Evolutionary conservation across 352 stramenopile genomes (phyloP).

Genomic region (Pythium brachiatum): DNA sequence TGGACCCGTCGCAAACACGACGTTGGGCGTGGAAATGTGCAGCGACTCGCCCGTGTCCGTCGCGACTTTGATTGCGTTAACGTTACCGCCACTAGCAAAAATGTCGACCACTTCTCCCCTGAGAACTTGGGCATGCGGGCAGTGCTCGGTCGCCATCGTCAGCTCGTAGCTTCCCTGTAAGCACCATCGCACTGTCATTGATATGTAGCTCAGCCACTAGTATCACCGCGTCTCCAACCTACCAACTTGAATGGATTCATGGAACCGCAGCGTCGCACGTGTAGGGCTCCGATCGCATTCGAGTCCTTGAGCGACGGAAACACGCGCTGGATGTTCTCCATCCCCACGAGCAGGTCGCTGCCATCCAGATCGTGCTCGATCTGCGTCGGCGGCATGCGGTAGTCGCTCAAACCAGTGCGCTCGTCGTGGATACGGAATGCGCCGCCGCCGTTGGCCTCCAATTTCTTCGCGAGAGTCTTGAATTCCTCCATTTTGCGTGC

Average conservation of each 20-base stretch:
- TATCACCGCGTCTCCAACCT: background rate
- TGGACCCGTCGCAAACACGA: conserved; percentile 71
- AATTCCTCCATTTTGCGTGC: conserved; percentile 47
- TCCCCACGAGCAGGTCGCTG: conserved; percentile 61
- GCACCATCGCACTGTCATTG: background rate
- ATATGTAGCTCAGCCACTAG: too few species aligned
- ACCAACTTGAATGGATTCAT: conserved; percentile 72
- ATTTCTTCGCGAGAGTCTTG: conserved; percentile 39
- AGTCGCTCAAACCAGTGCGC: conserved; percentile 34
- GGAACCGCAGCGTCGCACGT: conserved; percentile 69
- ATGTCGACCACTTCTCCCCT: conserved; percentile 66
- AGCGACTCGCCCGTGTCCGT: conserved; percentile 49
- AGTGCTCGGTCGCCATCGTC: conserved; percentile 62
- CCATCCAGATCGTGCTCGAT: conserved; percentile 65
- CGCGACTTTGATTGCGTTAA: conserved; percentile 56
- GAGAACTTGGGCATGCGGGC: conserved; percentile 49
- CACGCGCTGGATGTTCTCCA: conserved; percentile 48
- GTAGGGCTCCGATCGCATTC: conserved; percentile 50
- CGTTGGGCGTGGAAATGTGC: conserved; percentile 55
- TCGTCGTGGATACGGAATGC: conserved; percentile 46
- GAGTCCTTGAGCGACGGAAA: conserved; percentile 67
- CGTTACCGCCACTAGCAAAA: conserved; percentile 38
- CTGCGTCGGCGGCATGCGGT: conserved; percentile 41
- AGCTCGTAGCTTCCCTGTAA: conserved; percentile 54
- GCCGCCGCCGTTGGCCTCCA: conserved; percentile 53